Evolutionary conservation across 2,329 filamentous ascomycete genomes (phyloP), one percentile per base, ranked within the genome.

Genomic region (Keithomyces neogunnii): DNA sequence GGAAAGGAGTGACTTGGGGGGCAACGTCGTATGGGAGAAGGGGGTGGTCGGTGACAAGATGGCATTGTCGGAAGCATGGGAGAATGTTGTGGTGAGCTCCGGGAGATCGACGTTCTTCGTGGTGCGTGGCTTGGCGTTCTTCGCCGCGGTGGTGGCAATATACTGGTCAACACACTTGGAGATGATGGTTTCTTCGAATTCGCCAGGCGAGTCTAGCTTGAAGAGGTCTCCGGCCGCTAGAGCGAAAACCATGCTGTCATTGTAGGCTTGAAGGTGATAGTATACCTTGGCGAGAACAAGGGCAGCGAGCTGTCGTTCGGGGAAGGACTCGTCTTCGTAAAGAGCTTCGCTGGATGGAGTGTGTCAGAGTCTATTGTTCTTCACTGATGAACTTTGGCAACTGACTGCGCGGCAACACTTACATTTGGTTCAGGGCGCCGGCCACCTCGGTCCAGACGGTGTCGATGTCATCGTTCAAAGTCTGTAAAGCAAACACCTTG

Each of bases 171-270:
- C 84, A 66, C 93, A 99, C 79, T 95, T 96, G 54, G 92, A 92
- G 69, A 97, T 91, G 73, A 99, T 97, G 52, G 93, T 99, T 74
- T 99, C 91, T 71, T 99, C 93, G 65, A 96, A 99, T 74, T 99
- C 93, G 70, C 89, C 88, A 49, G 88, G 86, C 50, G 85, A 80
- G 63, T 96, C 88, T 58, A 97, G 81, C 73, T 95, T 89, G 77
- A 99, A 96, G 47, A 96, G 84, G 66, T 96, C 89, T 54, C 93
- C 93, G 29, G 93, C 91, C 53, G 90, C 91, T 45, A 99, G 82
- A 57, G 93, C 93, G 70, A 99, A 97, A 49, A 89, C 88, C 92
- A 99, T 97, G 71, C 92, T 96, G 75, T 99, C 93, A 67, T 96
- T 93, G 76, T 99, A 99, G 69, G 93, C 93, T 72, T 96, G 90